These are phyloP conservation scores for Mycena alexandri DNA, from an alignment of 768 basidiomycete species.

Conservation along the genomic window DNA sequence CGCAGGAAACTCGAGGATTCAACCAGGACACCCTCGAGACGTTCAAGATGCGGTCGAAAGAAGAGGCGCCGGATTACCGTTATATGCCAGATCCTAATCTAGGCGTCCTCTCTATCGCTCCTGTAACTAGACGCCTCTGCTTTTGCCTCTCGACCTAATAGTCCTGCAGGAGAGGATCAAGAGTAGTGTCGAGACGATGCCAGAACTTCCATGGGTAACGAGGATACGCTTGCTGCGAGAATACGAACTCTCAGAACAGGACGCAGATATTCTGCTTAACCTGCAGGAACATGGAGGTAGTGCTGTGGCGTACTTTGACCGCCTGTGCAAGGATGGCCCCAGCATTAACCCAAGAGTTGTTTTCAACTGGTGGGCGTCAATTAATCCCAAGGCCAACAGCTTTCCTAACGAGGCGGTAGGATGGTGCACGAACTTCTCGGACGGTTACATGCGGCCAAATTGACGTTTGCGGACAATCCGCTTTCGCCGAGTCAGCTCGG, in stretches of 20 bases:
- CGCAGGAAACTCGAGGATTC: conserved; percentile 93
- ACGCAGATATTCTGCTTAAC: conserved; percentile 81
- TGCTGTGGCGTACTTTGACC: conserved; percentile 87
- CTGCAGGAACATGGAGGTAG: conserved; percentile 65
- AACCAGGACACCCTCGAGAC: conserved; percentile 87
- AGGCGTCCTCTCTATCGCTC: conserved; percentile 73
- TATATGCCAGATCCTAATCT: conserved; percentile 99
- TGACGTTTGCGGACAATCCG: conserved; percentile 68
- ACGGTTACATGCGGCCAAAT: conserved; percentile 71
- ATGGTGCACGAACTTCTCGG: conserved; percentile 90
- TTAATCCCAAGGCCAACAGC: neutral
- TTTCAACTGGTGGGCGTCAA: conserved; percentile 80
- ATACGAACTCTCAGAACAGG: conserved; percentile 67
- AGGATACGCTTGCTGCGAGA: conserved; percentile 65
- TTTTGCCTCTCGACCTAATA: conserved; percentile 9
- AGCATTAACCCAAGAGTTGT: conserved; percentile 70
- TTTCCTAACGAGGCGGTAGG: conserved; percentile 60
- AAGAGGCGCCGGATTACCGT: conserved; percentile 94
- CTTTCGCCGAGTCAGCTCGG: conserved; percentile 77
- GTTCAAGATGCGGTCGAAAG: conserved; percentile 87
- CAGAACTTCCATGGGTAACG: conserved; percentile 80
- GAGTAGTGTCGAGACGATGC: conserved; percentile 65
- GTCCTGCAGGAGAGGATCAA: conserved; percentile 72
- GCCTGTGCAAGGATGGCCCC: conserved; percentile 64
- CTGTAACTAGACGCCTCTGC: conserved; percentile 50